A percentile compares a stretch with the other conserved stretches of the same genome.
These are phyloP conservation scores for Acanthochlamys bracteata DNA, from an alignment of 106 monocot genomes.

Conservation along the genomic window DNA sequence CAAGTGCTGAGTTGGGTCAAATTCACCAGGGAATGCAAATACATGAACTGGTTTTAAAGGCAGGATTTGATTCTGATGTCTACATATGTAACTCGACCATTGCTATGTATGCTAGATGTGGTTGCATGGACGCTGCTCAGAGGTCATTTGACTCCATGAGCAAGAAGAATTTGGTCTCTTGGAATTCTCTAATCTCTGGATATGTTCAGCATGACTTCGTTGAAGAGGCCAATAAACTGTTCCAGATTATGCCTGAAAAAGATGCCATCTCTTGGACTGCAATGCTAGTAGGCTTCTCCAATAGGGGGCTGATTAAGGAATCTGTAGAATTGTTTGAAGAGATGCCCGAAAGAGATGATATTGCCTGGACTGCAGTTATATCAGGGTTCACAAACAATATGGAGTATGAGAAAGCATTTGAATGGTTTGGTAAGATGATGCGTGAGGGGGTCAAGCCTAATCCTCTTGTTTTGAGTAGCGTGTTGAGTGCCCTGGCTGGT, in stretches of 20 bases:
- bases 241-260: constrained; percentile 42
- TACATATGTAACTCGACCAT: constrained; percentile 47
- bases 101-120: constrained; percentile 33
- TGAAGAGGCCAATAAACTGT: constrained; percentile 37
- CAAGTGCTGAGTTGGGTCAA: constrained; percentile 18
- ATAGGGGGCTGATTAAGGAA: constrained; percentile 28
- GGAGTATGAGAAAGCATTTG: constrained; percentile 30
- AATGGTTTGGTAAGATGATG: constrained; percentile 38
- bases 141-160: constrained; percentile 33
- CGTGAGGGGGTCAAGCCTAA: constrained; percentile 32
- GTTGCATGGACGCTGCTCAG: constrained; percentile 26
- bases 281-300: constrained; percentile 49
- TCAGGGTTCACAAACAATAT: constrained; percentile 31
- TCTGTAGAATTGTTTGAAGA: constrained; percentile 31
- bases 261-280: constrained; percentile 60
- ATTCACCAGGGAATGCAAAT: constrained; percentile 36
- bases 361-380: constrained; percentile 59
- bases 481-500: constrained; percentile 40
- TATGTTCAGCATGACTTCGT: constrained; percentile 23
- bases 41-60: constrained; percentile 28
- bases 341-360: constrained; percentile 52
- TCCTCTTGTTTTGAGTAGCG: constrained; percentile 24
- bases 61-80: constrained; percentile 29
- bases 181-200: constrained; percentile 39
- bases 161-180: constrained; percentile 47